Conservation (phyloP, 2,329 filamentous ascomycete genomes). For the Ceratocystis destructans region DNA sequence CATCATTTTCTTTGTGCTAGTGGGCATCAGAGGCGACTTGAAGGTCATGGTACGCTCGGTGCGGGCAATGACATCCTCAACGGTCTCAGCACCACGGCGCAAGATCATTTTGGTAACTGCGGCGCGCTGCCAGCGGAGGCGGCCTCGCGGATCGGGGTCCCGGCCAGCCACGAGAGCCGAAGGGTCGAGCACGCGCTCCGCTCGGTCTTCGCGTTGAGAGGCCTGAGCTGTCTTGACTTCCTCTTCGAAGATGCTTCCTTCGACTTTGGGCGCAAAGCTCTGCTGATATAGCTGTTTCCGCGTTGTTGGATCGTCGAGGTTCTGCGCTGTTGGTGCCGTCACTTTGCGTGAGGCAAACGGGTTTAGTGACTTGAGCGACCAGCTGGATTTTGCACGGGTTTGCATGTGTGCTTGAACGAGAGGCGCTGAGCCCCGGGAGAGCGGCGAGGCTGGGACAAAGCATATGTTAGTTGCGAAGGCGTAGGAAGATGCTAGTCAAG, state of each 20-base stretch:
- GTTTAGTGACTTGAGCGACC: slow-evolving; percentile 30
- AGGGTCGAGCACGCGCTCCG: slow-evolving; percentile 19
- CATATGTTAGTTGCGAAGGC: slow-evolving; percentile 20
- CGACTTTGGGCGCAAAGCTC: slow-evolving; percentile 31
- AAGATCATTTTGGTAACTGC: slow-evolving; percentile 67
- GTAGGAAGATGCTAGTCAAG: slow-evolving; percentile 11
- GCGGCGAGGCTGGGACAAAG: slow-evolving; percentile 14
- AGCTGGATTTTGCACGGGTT: slow-evolving; percentile 30
- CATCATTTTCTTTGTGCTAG: slow-evolving; percentile 81
- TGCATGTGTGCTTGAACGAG: slow-evolving; percentile 29
- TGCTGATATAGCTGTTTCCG: slow-evolving; percentile 31
- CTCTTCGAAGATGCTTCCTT: slow-evolving; percentile 51
- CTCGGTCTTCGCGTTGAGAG: slow-evolving; percentile 26
- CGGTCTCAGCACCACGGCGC: slow-evolving; percentile 37
- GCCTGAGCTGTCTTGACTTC: slow-evolving; percentile 31
- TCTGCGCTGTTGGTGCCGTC: slow-evolving; percentile 25
- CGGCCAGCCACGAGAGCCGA: slow-evolving; percentile 29
- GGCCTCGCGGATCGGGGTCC: slow-evolving; percentile 60
- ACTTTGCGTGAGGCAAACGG: slow-evolving; percentile 18
- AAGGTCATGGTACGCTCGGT: slow-evolving; percentile 41
- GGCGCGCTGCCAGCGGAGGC: slow-evolving; percentile 66
- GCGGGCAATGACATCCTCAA: slow-evolving; percentile 52
- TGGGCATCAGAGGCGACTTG: slow-evolving; percentile 63
- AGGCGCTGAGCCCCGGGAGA: slow-evolving; percentile 20
- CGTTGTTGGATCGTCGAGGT: slow-evolving; percentile 32